phyloP scores from a whole-genome alignment of 495 filamentous ascomycete genomes.

The Penicillium pancosmium region DNA sequence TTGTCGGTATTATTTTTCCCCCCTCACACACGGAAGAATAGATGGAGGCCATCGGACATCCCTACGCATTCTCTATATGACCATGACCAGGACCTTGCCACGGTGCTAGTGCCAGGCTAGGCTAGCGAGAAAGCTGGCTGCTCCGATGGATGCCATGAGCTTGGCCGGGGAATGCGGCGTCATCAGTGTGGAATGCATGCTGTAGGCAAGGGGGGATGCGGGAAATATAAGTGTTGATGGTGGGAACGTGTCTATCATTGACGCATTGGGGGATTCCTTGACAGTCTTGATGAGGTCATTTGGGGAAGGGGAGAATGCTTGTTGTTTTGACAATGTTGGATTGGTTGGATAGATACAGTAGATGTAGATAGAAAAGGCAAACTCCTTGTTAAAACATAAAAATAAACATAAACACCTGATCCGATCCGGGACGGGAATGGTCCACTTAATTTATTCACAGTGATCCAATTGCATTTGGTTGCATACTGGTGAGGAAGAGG shows the following conservation, averaged over 20 bases:
- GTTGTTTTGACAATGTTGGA: constrained; percentile 23
- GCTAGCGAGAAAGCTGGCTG: background rate
- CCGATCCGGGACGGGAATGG: constrained; percentile 14
- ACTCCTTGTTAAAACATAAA: constrained; percentile 24
- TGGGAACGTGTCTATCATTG: constrained; percentile 3
- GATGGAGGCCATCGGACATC: too few species aligned
- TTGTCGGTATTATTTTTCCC: too few species aligned
- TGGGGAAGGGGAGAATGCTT: constrained; percentile 23
- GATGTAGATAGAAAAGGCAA: constrained; percentile 2
- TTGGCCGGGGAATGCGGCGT: constrained; percentile 28
- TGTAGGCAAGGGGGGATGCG: constrained; percentile 17
- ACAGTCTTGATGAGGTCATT: constrained; percentile 22
- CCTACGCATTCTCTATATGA: too few species aligned
- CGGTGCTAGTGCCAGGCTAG: too few species aligned
- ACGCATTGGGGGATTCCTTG: constrained; percentile 10
- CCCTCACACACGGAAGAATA: too few species aligned
- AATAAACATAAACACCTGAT: constrained; percentile 18
- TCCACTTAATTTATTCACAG: constrained; percentile 33
- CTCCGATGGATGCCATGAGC: constrained; percentile 15
- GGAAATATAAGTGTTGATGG: too few species aligned
- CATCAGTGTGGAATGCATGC: constrained; percentile 27
- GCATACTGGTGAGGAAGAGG: background rate
- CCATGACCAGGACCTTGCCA: too few species aligned
- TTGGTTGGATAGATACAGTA: constrained; percentile 22
- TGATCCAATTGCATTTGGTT: constrained; percentile 11